Percentiles rank a stretch among this genome's conserved stretches.
Conservation (phyloP, 2,329 filamentous ascomycete genomes). For the Aureobasidium sp. region DNA sequence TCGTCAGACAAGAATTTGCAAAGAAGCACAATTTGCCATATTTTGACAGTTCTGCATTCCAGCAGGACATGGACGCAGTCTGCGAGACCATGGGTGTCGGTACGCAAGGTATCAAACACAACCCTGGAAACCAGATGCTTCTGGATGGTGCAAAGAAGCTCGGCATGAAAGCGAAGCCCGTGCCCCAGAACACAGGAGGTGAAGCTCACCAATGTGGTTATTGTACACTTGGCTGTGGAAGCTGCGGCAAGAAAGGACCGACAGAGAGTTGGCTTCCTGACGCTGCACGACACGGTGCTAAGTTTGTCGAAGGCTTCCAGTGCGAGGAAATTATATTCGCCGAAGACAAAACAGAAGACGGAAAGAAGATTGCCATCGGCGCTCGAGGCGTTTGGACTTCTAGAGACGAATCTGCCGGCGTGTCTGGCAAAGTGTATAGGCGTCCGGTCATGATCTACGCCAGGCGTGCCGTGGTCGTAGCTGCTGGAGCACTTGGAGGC, state of each 20-base stretch:
- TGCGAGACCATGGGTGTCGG: conserved; percentile 72
- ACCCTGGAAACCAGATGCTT: conserved; percentile 62
- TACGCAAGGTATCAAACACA: conserved; percentile 60
- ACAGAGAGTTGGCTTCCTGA: conserved; percentile 70
- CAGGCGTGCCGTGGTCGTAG: conserved; percentile 66
- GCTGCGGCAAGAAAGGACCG: conserved; percentile 71
- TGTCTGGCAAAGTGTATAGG: conserved; percentile 44
- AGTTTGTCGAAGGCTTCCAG: conserved; percentile 76
- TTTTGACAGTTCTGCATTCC: conserved; percentile 66
- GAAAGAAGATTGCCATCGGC: conserved; percentile 56
- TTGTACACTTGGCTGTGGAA: conserved; percentile 53
- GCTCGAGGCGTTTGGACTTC: conserved; percentile 70
- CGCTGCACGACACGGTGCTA: conserved; percentile 67
- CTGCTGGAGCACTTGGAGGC: conserved; percentile 62
- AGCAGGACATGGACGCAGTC: conserved; percentile 71
- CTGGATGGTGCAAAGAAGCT: conserved; percentile 68
- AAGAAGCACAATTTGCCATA: conserved; percentile 55
- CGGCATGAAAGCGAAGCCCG: conserved; percentile 60
- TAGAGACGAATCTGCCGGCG: conserved; percentile 55
- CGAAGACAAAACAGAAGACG: conserved; percentile 32
- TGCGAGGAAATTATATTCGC: conserved; percentile 66
- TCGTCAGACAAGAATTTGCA: conserved; percentile 76
- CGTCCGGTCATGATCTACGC: conserved; percentile 66
- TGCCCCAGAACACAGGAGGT: conserved; percentile 74
- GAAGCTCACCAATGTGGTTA: conserved; percentile 65